Evolutionary conservation across 176 grass and related monocot genomes (phyloP).

Genomic region (Phoenix dactylifera): DNA sequence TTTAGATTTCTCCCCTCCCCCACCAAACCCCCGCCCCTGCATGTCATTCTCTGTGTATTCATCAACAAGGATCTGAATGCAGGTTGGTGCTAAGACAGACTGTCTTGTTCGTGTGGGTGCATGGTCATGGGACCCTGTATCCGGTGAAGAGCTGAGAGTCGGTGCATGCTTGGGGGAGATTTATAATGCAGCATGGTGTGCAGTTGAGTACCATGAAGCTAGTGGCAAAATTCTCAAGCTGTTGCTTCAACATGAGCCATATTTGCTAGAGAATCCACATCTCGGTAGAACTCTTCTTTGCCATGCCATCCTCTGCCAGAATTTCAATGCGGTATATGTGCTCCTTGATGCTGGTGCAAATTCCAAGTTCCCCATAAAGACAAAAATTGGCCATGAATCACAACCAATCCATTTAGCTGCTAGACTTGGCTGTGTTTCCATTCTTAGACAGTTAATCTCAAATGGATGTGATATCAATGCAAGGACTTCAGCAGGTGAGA

Average conservation of each 20-base stretch:
- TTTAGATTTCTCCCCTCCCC: too few relatives aligned
- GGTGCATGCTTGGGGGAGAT: conserved; percentile 45
- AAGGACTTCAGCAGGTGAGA: conserved; percentile 36
- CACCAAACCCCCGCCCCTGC: too few relatives aligned
- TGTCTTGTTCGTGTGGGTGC: conserved; percentile 34
- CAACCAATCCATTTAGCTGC: conserved; percentile 47
- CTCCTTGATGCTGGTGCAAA: conserved; percentile 43
- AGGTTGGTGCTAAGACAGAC: conserved; percentile 46
- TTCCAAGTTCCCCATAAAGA: conserved; percentile 45
- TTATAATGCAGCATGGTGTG: conserved; percentile 47
- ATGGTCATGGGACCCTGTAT: conserved; percentile 50
- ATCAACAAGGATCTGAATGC: not conserved
- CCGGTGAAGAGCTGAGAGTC: conserved; percentile 49
- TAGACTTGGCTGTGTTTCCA: conserved; percentile 29
- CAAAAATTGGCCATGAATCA: conserved; percentile 20
- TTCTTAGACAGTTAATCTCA: conserved; percentile 28
- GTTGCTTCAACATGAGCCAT: conserved; percentile 37
- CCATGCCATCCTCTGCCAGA: conserved; percentile 62
- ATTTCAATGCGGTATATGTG: conserved; percentile 32
- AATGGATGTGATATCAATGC: conserved; percentile 35
- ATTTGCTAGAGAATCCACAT: conserved; percentile 41
- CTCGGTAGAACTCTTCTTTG: conserved; percentile 51
- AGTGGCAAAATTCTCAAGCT: conserved; percentile 42
- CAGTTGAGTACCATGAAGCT: conserved; percentile 51
- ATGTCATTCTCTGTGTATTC: too few relatives aligned